Evolutionary conservation across 2,329 filamentous ascomycete genomes (phyloP).

Genomic region (Fusarium torulosum): DNA sequence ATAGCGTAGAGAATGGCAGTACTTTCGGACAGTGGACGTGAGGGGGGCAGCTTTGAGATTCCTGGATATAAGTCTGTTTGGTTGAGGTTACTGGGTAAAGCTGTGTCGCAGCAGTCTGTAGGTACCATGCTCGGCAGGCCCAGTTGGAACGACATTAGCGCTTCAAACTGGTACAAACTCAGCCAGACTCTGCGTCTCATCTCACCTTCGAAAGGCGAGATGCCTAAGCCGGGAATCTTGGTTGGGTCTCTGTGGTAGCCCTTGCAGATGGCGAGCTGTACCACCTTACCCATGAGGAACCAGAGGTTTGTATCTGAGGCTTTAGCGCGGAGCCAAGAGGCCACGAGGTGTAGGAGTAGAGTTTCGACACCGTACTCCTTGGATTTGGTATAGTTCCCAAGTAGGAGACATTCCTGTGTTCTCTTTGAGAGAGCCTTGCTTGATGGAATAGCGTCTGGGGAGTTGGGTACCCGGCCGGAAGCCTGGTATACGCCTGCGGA

Average conservation of each 20-base stretch:
- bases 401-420: constrained; percentile 58
- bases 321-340: constrained; percentile 48
- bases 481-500: constrained; percentile 51
- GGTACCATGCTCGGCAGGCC: constrained; percentile 63
- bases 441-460: constrained; percentile 35
- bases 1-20: constrained; percentile 47
- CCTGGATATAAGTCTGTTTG: constrained; percentile 34
- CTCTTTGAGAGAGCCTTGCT: constrained; percentile 38
- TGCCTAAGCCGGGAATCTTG: constrained; percentile 48
- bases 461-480: constrained; percentile 39
- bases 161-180: constrained; percentile 59
- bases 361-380: constrained; percentile 60
- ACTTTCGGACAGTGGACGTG: constrained; percentile 33
- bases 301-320: constrained; percentile 56
- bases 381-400: constrained; percentile 58
- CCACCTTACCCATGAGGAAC: constrained; percentile 59
- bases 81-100: constrained; percentile 40
- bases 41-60: constrained; percentile 26
- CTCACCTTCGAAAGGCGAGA: constrained; percentile 61
- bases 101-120: constrained; percentile 36
- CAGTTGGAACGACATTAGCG: constrained; percentile 60
- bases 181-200: constrained; percentile 63
- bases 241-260: constrained; percentile 62
- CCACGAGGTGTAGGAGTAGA: constrained; percentile 56
- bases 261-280: constrained; percentile 61